Evolutionary conservation across 805 yeast genomes (phyloP), one percentile per base, ranked within the genome.

Genomic region (Lipomyces spencermartinsiae): DNA sequence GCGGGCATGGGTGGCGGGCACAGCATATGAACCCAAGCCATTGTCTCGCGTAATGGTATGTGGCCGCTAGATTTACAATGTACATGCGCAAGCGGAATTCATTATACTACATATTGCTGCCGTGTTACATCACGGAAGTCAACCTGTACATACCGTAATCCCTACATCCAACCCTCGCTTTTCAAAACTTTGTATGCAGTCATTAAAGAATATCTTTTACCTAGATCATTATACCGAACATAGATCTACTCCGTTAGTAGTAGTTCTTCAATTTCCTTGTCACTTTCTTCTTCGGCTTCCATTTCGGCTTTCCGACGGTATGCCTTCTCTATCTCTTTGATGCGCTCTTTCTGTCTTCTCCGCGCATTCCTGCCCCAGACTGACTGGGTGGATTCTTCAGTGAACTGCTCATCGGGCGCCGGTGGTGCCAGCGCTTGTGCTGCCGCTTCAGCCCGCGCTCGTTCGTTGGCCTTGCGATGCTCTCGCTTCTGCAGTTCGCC

Each of bases 341-440:
- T 61, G 8, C 54, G 63, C n/a, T 65, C 60, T 37, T 71, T 69
- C 62, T 73, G 75, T 14, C 75, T 62, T 59, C 71, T 59, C 25
- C 75, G 67, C 6, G 75, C 75, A 63, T 65, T 62, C 14, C 71
- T 66, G n/a, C 75, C 75, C 75, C 75, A 73, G 14, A 66, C 66
- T 33, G 35, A 31, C 35, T 46, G 31, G 12, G 31, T 37, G 7
- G 46, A 35, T 62, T 71, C 74, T 34, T 61, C 64, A 19, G 55
- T 58, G 43, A 39, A 61, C 19, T 66, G 62, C 46, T 68, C 72
- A 34, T 66, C 73, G 9, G 67, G 67, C 33, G 64, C 61, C 12
- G 67, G 66, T 34, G 61, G 58, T 31, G 46, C 51, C 10, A 69
- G 57, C n/a, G 69, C 74, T 35, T 66, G 34, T 33, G 58, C 58